phyloP scores from a whole-genome alignment of 306 rosid species.

The Astragalus membranaceus region DNA sequence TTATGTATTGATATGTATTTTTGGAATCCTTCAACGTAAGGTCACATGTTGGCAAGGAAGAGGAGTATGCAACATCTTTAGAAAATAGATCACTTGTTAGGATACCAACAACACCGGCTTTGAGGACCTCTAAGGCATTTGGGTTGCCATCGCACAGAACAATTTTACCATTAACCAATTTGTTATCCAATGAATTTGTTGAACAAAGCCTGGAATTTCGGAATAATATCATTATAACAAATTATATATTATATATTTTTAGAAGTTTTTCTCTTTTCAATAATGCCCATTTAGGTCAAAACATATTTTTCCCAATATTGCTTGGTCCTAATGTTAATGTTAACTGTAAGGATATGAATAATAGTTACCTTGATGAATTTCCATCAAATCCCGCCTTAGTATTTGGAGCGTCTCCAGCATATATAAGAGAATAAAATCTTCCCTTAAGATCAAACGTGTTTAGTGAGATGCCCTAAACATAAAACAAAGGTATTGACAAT shows the following conservation, averaged over 20 bases:
- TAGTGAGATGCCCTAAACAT: slow-evolving; percentile 24
- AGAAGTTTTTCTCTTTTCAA: too few species aligned
- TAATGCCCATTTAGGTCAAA: neutral
- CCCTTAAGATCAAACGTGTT: slow-evolving; percentile 28
- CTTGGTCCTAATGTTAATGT: neutral
- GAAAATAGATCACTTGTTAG: neutral
- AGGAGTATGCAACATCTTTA: neutral
- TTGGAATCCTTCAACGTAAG: neutral
- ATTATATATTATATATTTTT: too few species aligned
- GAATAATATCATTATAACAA: neutral
- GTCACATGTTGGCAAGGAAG: slow-evolving; percentile 24
- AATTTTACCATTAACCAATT: slow-evolving; percentile 30
- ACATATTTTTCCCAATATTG: neutral
- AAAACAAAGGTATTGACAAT: neutral
- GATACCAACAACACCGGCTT: slow-evolving; percentile 14
- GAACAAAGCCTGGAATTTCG: neutral
- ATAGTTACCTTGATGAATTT: slow-evolving; percentile 20
- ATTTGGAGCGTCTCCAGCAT: slow-evolving; percentile 29
- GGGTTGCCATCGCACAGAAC: slow-evolving; percentile 13
- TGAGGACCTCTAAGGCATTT: neutral
- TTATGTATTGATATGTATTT: neutral
- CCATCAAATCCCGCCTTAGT: neutral
- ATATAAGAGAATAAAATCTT: slow-evolving; percentile 13
- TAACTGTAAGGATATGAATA: neutral
- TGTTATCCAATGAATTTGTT: neutral